phyloP scores from a whole-genome alignment of 129 eudicot genomes.

The Dittrichia graveolens region DNA sequence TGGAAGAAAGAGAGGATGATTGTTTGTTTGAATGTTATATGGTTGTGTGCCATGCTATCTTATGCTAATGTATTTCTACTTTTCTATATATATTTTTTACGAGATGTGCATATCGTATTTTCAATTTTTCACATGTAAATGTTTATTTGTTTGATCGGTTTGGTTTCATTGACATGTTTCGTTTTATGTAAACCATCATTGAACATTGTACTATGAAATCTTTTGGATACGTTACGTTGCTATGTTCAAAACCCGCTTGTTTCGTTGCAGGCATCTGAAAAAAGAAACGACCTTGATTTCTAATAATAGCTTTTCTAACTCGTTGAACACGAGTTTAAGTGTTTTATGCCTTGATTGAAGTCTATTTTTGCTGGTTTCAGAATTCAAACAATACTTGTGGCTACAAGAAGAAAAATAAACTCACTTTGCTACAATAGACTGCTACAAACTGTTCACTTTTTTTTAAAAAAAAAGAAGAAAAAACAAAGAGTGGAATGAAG shows the following conservation, averaged over 20 bases:
- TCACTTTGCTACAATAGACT: no score
- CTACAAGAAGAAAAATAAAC: no score
- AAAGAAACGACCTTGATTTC: no score
- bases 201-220: slow-evolving; percentile 4
- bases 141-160: slow-evolving; percentile 27
- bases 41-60: slow-evolving; percentile 12
- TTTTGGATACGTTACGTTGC: background rate
- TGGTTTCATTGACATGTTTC: background rate
- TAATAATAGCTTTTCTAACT: no score
- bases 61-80: slow-evolving; percentile 12
- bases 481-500: slow-evolving; percentile 10
- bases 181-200: slow-evolving; percentile 3
- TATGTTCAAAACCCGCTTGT: background rate
- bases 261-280: no score
- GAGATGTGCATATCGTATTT: slow-evolving; percentile 54
- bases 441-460: no score
- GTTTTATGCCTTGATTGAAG: no score
- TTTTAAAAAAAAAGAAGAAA: background rate
- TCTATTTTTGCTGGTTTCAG: no score
- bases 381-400: no score
- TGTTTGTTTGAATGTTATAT: slow-evolving; percentile 23
- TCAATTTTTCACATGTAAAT: slow-evolving; percentile 39
- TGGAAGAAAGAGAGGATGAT: slow-evolving; percentile 17
- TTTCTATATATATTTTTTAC: background rate
- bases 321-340: no score